Percentiles rank a stretch among this genome's conserved stretches.
phyloP scores from a whole-genome alignment of 352 stramenopile genomes.

The Pythium guiyangense region DNA sequence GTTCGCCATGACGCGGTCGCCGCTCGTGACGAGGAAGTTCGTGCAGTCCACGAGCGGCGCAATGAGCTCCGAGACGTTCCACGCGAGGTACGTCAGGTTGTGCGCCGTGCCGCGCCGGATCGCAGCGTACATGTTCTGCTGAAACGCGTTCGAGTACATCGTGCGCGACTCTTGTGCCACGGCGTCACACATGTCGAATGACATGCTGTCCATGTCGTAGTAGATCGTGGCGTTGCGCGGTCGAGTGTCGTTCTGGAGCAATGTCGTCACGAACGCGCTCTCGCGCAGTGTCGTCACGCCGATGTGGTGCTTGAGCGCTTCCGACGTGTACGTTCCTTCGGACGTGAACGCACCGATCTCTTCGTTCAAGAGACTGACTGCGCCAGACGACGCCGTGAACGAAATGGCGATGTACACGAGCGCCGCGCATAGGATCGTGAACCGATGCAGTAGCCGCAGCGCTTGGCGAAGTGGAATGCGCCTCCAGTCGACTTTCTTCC shows the following conservation, averaged over 20 bases:
- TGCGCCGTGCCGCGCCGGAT: slow-evolving; percentile 6
- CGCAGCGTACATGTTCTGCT: slow-evolving; percentile 9
- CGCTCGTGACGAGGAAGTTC: background rate
- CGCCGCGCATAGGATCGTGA: too few species aligned
- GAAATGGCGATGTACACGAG: background rate
- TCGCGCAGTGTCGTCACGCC: slow-evolving; percentile 5
- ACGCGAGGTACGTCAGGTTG: slow-evolving; percentile 10
- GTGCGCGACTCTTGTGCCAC: background rate
- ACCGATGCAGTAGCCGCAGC: too few species aligned
- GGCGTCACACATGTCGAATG: slow-evolving; percentile 4
- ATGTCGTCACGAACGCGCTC: slow-evolving; percentile 1
- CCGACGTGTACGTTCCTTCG: background rate
- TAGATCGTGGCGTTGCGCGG: slow-evolving; percentile 14
- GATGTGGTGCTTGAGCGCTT: background rate
- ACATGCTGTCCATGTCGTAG: background rate
- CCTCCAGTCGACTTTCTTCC: too few species aligned
- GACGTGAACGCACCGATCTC: background rate
- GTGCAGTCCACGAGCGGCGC: slow-evolving; percentile 8
- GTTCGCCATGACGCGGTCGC: background rate
- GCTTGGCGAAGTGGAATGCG: too few species aligned
- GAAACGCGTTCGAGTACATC: slow-evolving; percentile 12
- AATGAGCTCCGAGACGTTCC: slow-evolving; percentile 7
- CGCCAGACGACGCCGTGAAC: background rate
- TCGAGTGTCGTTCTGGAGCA: slow-evolving; percentile 4
- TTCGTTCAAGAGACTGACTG: background rate